Base-by-base conservation (phyloP, 345 rosid species). In the Melaleuca alternifolia region DNA sequence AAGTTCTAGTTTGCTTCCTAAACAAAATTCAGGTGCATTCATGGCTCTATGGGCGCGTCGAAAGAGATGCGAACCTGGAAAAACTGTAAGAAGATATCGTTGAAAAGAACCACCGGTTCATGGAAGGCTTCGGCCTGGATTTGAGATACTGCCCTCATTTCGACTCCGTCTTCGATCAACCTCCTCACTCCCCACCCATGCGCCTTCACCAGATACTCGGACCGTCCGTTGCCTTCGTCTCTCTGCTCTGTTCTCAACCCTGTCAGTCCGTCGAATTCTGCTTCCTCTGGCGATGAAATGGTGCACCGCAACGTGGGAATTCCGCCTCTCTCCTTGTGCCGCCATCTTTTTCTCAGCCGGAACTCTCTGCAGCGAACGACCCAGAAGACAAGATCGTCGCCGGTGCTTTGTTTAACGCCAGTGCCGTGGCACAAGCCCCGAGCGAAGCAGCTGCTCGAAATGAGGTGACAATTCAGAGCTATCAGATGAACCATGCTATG, bases 111-210 rank as follows among this genome's bases (percentile, higher is more conserved):
- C 20, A 89, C 83, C 7, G 98, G 98, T 28, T 87, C 87, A 62
- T 96, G 97, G 86, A 97, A 97, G 56, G 99, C 98, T 83, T 96
- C 94, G 8, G 97, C 97, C 84, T 96, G 99, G 86, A 95, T 90
- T 2, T 84, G 89, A 89, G 95, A 93, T 57, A 92, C 98, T 86
- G 91, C 90, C 89, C 90, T 93, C 62, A 93, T 92, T 89, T 95
- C 97, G 21, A 54, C 83, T 7, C 84, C 91, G 83, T 90, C 91
- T 84, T 92, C 91, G 23, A 33, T 90, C 92, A 97, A 59, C 57
- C 94, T 91, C 90, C 98, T 90, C 30, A 93, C 98, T 11, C 87
- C 89, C 98, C 99, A 97, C 11, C 96, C 98, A 76, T 90, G 87
- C 26, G 93, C 93, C 85, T 88, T 90, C 56, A 87, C 93, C 92